These are phyloP conservation scores for Hypseocharis bilobata DNA, from an alignment of 441 rosid genomes.

Conservation along the genomic window DNA sequence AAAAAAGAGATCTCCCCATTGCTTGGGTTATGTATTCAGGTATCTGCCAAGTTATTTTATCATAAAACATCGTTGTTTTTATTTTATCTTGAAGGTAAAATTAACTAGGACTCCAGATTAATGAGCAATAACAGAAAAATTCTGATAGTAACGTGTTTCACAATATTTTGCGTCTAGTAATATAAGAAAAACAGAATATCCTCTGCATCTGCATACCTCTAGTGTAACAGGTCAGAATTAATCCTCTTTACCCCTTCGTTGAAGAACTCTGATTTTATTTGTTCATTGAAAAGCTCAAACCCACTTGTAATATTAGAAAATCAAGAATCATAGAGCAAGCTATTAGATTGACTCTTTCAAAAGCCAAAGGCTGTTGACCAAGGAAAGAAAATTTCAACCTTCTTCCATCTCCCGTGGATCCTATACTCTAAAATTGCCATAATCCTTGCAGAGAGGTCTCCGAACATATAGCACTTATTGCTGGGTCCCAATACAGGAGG, in stretches of 20 bases:
- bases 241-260: not conserved
- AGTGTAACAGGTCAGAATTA: not conserved
- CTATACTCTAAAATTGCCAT: not conserved
- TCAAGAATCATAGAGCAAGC: not conserved
- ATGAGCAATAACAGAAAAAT: not conserved
- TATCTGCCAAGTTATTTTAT: slow-evolving; percentile 24
- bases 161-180: not conserved
- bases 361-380: not conserved
- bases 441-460: not conserved
- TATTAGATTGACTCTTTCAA: not conserved
- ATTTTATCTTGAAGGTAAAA: not conserved
- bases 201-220: not conserved
- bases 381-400: too few relatives aligned
- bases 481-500: not conserved
- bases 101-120: not conserved
- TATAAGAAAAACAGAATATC: too few relatives aligned
- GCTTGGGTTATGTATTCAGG: slow-evolving; percentile 98
- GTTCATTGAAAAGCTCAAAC: too few relatives aligned
- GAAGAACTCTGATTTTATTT: too few relatives aligned
- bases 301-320: too few relatives aligned
- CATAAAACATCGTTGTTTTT: not conserved
- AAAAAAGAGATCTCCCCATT: slow-evolving; percentile 97
- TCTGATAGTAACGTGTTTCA: not conserved
- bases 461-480: not conserved
- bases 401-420: not conserved